These are phyloP conservation scores for Xylariomycetidae sp. DNA, from an alignment of 2,329 filamentous ascomycete species.

Conservation along the genomic window DNA sequence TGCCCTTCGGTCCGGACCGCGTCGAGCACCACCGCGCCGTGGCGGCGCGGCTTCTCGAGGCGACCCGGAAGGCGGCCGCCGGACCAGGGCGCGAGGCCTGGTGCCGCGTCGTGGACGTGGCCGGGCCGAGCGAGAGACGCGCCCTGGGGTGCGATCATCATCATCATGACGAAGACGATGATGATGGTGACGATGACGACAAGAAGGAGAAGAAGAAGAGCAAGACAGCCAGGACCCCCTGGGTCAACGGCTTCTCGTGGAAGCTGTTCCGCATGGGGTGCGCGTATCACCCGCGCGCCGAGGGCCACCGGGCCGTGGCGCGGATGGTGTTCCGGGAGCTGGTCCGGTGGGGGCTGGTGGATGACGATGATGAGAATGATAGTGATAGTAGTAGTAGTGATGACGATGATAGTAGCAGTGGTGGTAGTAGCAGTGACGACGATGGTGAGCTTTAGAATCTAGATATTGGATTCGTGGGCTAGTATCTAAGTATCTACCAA, in stretches of 20 bases:
- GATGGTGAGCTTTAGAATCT: too few species aligned
- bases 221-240: slow-evolving; percentile 20
- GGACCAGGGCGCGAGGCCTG: slow-evolving; percentile 21
- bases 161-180: too few species aligned
- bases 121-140: slow-evolving; percentile 19
- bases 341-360: slow-evolving; percentile 16
- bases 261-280: slow-evolving; percentile 17
- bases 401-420: too few species aligned
- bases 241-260: slow-evolving; percentile 26
- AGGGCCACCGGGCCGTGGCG: slow-evolving; percentile 25
- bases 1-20: slow-evolving; percentile 21
- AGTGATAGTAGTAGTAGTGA: too few species aligned
- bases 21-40: slow-evolving; percentile 20
- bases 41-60: slow-evolving; percentile 16
- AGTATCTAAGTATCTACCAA: too few species aligned
- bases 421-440: too few species aligned
- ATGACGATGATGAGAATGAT: neutral
- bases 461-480: too few species aligned
- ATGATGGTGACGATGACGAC: too few species aligned
- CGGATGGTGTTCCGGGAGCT: slow-evolving; percentile 21
- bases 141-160: slow-evolving; percentile 23
- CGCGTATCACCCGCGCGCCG: slow-evolving; percentile 25
- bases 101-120: slow-evolving; percentile 22
- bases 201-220: too few species aligned
- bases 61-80: slow-evolving; percentile 17